Conservation (phyloP, 78 protist genomes). For the Andalucia godoyi region DNA sequence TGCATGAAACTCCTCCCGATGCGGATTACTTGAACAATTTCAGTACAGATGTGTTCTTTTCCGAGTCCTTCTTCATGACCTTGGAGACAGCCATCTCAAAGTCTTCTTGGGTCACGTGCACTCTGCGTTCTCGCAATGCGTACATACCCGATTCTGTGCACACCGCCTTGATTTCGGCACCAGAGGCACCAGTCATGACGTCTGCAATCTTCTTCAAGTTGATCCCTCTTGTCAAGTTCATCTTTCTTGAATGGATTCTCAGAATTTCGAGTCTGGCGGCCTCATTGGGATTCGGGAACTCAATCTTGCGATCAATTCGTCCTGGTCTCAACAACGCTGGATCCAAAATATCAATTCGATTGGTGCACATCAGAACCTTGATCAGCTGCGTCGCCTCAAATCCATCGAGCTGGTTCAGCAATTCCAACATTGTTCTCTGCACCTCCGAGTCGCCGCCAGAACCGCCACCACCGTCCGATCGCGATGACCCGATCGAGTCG, state of each 20-base stretch:
- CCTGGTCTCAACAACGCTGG: constrained; percentile 98
- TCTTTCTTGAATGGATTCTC: constrained; percentile 93
- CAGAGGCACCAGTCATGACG: constrained; percentile 83
- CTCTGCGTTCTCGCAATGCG: constrained; percentile 96
- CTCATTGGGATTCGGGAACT: constrained; percentile 86
- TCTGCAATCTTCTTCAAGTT: constrained; percentile 79
- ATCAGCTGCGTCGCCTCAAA: constrained; percentile 94
- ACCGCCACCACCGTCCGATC: constrained; percentile 49
- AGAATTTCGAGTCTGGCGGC: constrained; percentile 87
- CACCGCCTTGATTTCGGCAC: constrained; percentile 97
- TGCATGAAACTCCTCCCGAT: neutral
- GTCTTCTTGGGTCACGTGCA: constrained; percentile 98
- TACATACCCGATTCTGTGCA: constrained; percentile 98
- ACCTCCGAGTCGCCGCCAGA: constrained; percentile 82
- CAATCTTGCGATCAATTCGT: constrained; percentile 97
- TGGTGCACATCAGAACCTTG: constrained; percentile 99
- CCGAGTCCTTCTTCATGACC: constrained; percentile 92
- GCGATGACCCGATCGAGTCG: constrained; percentile 86
- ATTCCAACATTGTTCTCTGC: constrained; percentile 99
- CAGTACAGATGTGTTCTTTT: constrained; percentile 76
- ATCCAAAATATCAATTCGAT: constrained; percentile 99
- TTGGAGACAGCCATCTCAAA: constrained; percentile 97
- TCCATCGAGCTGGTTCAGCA: constrained; percentile 99
- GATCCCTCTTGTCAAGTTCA: constrained; percentile 97
- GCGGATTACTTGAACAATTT: constrained; percentile 79